Evolutionary conservation across 192 early-diverging fungal genomes (phyloP), one percentile per base, ranked within the genome.

Genomic region (Coemansia sp.): DNA sequence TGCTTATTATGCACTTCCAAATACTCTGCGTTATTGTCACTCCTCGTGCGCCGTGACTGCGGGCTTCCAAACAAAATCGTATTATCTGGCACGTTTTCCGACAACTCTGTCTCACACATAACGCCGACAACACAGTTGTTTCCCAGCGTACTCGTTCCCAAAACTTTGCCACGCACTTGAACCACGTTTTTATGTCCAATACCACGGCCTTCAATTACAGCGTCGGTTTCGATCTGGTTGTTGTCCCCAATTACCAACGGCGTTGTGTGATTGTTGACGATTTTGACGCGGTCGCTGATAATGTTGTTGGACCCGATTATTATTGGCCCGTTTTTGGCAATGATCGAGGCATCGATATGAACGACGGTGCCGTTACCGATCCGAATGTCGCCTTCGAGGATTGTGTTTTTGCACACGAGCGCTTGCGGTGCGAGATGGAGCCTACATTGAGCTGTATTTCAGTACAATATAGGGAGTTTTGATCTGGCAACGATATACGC

Each of bases 301-400:
- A 81, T 81, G 66, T 81, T 81, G 66, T 71, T 74, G 50, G 68
- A 48, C 2, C 78, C 78, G 11, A 81, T 81, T 20, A 81, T 72
- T 40, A 81, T 81, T 19, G 78, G 78, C 8, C 73, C 72, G 42
- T 68, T 74, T 14, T 63, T 65, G 60, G 78, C 78, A 5, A 81
- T 71, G 34, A 81, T 81, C 2, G 72, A 71, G 3, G 78, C 78
- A 11, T 72, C 78, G 15, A 81, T 66, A 22, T 81, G 78, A 1
- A 81, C 73, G 21, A 81, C 78, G 0, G 78, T 71, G 42, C 69
- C 78, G 57, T 71, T 68, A 20, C 72, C 78, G 10, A 81, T 75
- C 38, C 67, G 69, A 10, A 81, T 69, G 26, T 74, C 72, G 62
- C 78, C 78, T 44, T 81, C 78, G 34, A 81, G 69, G 9, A 34